Percentiles rank a stretch among this genome's conserved stretches.
phyloP scores from a whole-genome alignment of 2,329 filamentous ascomycete genomes.

The Fusarium buharicum region DNA sequence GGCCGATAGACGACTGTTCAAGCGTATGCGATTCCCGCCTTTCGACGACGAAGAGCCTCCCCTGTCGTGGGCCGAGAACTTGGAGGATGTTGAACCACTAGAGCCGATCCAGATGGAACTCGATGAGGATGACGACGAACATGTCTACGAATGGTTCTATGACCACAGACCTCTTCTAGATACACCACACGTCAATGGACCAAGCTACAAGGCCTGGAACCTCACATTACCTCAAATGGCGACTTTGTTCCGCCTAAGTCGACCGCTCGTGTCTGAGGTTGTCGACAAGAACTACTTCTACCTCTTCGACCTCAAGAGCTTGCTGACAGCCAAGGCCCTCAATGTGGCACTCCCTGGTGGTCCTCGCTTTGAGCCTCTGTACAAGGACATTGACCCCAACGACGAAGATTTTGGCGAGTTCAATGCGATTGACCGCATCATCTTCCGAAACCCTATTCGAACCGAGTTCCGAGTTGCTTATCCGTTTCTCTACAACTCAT shows the following conservation, averaged over 20 bases:
- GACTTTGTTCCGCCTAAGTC: constrained; percentile 89
- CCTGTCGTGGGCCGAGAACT: constrained; percentile 97
- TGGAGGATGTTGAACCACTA: constrained; percentile 96
- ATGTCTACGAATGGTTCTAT: constrained; percentile 97
- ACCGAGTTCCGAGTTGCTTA: constrained; percentile 96
- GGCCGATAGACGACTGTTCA: constrained; percentile 94
- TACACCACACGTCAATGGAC: constrained; percentile 92
- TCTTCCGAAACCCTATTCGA: constrained; percentile 93
- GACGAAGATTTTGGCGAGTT: constrained; percentile 99
- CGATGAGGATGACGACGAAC: constrained; percentile 89
- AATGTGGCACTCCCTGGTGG: constrained; percentile 98
- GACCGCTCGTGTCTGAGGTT: constrained; percentile 88
- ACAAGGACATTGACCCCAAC: constrained; percentile 98
- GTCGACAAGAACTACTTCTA: constrained; percentile 98
- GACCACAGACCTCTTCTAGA: constrained; percentile 91
- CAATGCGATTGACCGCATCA: constrained; percentile 99
- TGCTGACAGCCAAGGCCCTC: constrained; percentile 93
- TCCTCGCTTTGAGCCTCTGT: constrained; percentile 93
- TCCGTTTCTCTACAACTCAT: constrained; percentile 94
- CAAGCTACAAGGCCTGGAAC: constrained; percentile 97
- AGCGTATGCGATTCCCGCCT: constrained; percentile 97
- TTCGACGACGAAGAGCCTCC: constrained; percentile 99
- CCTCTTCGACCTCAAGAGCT: constrained; percentile 94
- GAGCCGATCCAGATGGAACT: constrained; percentile 99
- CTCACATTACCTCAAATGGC: constrained; percentile 95